These are phyloP conservation scores for Claviceps fusiformis DNA, from an alignment of 2,329 filamentous ascomycete genomes.

Conservation along the genomic window DNA sequence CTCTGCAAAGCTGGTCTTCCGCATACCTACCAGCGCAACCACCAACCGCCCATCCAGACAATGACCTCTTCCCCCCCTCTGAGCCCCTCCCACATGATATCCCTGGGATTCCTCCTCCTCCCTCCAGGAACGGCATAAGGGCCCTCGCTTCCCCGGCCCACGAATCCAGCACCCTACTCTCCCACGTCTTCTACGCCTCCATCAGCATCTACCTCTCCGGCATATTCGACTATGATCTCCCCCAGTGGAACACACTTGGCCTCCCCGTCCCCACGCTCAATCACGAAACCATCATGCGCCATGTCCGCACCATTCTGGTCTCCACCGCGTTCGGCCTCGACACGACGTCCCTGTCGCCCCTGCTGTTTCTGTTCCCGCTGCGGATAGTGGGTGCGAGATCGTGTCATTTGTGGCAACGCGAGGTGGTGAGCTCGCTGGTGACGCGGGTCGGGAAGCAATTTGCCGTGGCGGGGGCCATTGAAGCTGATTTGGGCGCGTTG, in stretches of 20 bases:
- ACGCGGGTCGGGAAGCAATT: not conserved
- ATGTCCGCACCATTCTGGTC: conserved; percentile 12
- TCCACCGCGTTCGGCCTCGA: conserved; percentile 9
- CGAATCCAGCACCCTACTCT: conserved; percentile 11
- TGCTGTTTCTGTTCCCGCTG: conserved; percentile 21
- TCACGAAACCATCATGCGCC: not conserved
- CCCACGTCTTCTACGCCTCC: conserved; percentile 15
- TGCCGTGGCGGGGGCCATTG: not conserved
- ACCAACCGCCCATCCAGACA: not conserved
- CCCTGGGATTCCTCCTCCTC: too few relatives aligned
- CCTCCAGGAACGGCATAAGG: not conserved
- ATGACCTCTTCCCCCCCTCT: not conserved
- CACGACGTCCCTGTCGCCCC: conserved; percentile 13
- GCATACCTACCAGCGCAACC: conserved; percentile 1
- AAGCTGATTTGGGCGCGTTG: not conserved
- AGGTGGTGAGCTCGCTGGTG: not conserved
- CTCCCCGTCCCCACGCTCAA: not conserved
- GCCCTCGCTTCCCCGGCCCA: not conserved
- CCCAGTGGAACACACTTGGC: conserved; percentile 13
- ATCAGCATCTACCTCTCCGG: conserved; percentile 24
- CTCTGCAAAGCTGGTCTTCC: conserved; percentile 7
- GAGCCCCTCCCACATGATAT: not conserved
- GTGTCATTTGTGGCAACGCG: conserved; percentile 2
- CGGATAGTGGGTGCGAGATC: conserved; percentile 21
- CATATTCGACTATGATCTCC: conserved; percentile 22